phyloP scores from a whole-genome alignment of 2,329 filamentous ascomycete species.

The Rhynchosporium graminicola region DNA sequence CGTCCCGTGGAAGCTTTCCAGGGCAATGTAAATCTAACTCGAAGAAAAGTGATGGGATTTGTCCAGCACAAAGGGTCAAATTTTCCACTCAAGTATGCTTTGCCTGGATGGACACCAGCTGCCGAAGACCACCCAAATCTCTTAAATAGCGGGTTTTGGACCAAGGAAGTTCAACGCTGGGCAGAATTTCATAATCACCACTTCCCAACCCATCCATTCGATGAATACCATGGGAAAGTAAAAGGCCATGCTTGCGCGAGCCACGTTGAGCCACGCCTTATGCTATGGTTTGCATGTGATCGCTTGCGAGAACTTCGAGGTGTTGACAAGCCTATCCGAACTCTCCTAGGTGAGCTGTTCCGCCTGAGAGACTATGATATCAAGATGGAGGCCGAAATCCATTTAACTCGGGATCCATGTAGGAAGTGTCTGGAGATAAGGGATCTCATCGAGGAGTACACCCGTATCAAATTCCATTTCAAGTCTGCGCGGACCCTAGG shows the following conservation, averaged over 20 bases:
- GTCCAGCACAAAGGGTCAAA: conserved; percentile 2
- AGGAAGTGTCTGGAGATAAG: conserved; percentile 11
- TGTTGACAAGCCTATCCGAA: neutral
- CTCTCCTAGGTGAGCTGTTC: conserved; percentile 10
- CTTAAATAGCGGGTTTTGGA: conserved; percentile 18
- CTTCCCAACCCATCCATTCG: conserved; percentile 3
- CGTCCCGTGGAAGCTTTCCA: conserved; percentile 13
- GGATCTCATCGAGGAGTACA: conserved; percentile 15
- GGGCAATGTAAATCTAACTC: conserved; percentile 6
- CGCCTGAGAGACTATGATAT: neutral
- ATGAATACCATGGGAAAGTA: neutral
- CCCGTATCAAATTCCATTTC: conserved; percentile 16
- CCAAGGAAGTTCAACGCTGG: conserved; percentile 7
- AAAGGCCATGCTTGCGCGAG: conserved; percentile 4
- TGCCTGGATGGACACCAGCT: conserved; percentile 13
- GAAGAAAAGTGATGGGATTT: conserved; percentile 17
- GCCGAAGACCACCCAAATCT: conserved; percentile 15
- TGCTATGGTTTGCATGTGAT: conserved; percentile 20
- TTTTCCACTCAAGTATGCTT: conserved; percentile 14
- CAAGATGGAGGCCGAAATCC: conserved; percentile 16
- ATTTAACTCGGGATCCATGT: conserved; percentile 16
- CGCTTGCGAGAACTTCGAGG: conserved; percentile 1
- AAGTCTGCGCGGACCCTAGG: conserved; percentile 12
- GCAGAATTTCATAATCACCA: conserved; percentile 1
- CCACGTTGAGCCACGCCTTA: conserved; percentile 18